Conservation (phyloP, 1,139 yeast genomes). For the Chernovozyma sophiae-reginae region DNA sequence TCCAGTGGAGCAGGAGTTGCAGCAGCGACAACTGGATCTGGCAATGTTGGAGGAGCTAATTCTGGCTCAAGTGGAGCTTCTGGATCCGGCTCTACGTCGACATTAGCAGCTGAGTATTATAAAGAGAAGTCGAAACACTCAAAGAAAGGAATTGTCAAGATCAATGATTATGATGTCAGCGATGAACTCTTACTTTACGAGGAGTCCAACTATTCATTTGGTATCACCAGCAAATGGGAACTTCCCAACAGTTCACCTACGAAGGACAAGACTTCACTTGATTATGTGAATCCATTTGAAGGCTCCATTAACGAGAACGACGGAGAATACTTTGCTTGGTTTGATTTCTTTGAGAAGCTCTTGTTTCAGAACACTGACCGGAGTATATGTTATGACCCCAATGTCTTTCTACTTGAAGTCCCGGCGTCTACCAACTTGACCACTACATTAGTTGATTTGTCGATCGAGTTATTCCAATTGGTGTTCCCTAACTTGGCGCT, state of each 20-base stretch:
- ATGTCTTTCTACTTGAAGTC: conserved; percentile 22
- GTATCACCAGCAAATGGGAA: conserved; percentile 31
- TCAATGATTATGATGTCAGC: conserved; percentile 21
- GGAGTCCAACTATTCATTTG: conserved; percentile 35
- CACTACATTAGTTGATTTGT: conserved; percentile 65
- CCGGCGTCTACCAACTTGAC: conserved; percentile 28
- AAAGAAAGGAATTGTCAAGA: conserved; percentile 6
- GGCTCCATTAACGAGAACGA: not conserved
- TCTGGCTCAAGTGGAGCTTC: not conserved
- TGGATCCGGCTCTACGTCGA: not conserved
- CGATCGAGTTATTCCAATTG: conserved; percentile 71
- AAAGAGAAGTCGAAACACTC: conserved; percentile 1
- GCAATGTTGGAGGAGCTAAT: not conserved
- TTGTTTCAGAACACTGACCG: conserved; percentile 12
- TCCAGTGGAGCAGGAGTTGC: not conserved
- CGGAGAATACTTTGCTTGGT: conserved; percentile 2
- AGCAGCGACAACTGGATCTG: not conserved
- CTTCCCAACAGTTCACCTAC: not conserved
- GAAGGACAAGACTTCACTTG: not conserved
- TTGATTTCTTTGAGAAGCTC: conserved; percentile 3
- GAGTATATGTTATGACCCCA: conserved; percentile 34
- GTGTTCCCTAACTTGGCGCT: conserved; percentile 72
- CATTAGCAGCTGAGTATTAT: no score
- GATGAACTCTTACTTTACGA: conserved; percentile 24
- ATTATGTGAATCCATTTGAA: not conserved